A percentile compares a stretch with the other conserved stretches of the same genome.
These are phyloP conservation scores for Naganishia randhawae DNA, from an alignment of 768 basidiomycete species.

Conservation along the genomic window DNA sequence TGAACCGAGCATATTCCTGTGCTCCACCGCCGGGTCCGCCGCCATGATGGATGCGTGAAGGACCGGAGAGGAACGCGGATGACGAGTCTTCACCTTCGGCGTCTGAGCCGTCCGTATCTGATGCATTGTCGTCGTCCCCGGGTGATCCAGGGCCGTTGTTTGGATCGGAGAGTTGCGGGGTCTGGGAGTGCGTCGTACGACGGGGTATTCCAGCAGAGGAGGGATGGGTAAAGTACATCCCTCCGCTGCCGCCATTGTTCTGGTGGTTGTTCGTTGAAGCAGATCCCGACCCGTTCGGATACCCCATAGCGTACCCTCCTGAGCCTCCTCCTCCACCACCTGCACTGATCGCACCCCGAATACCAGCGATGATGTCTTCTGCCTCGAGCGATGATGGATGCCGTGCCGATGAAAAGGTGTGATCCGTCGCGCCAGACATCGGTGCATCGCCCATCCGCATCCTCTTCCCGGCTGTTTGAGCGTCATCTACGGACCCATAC, in stretches of 20 bases:
- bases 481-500: slow-evolving; percentile 12
- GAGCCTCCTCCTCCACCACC: background rate
- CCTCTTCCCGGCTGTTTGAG: background rate
- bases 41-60: slow-evolving; percentile 29
- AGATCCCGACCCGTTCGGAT: background rate
- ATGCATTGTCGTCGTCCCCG: slow-evolving; percentile 30
- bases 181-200: background rate
- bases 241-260: background rate
- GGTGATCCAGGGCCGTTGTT: background rate
- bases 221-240: background rate
- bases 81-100: slow-evolving; percentile 37
- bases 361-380: slow-evolving; percentile 17
- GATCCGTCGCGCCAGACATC: too few relatives aligned
- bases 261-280: too few relatives aligned
- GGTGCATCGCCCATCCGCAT: slow-evolving; percentile 3
- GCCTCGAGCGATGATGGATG: background rate
- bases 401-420: too few relatives aligned
- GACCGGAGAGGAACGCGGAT: background rate
- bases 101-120: slow-evolving; percentile 43
- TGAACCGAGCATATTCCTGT: slow-evolving; percentile 22
- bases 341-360: background rate
- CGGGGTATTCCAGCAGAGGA: background rate
- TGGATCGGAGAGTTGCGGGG: background rate
- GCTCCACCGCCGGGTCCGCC: slow-evolving; percentile 20
- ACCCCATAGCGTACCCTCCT: background rate